Percentiles rank a stretch among this genome's conserved stretches.
Evolutionary conservation across 352 stramenopile genomes (phyloP).

Genomic region (Phytophthora podocarpi): DNA sequence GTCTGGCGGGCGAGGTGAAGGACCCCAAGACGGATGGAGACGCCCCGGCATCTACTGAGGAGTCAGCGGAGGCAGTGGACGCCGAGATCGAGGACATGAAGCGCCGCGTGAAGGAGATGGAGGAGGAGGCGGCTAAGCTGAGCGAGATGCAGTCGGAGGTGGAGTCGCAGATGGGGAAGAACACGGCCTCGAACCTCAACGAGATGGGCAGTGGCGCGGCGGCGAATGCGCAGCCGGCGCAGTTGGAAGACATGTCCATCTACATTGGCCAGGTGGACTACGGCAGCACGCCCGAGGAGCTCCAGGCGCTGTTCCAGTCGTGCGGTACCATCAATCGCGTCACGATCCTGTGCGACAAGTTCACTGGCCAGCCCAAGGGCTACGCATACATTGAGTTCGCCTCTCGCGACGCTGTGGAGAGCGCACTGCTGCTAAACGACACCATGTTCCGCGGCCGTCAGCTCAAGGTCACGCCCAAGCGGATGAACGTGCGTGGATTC

Average conservation of each 20-base stretch:
- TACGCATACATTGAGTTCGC: constrained; percentile 96
- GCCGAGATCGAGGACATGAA: constrained; percentile 89
- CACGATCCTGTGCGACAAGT: constrained; percentile 98
- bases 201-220: constrained; percentile 40
- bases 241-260: constrained; percentile 85
- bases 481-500: constrained; percentile 84
- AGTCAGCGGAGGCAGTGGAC: constrained; percentile 49
- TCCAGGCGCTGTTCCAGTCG: constrained; percentile 96
- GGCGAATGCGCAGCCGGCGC: constrained; percentile 30
- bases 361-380: constrained; percentile 94
- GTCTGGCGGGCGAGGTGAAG: constrained; percentile 32
- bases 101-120: constrained; percentile 80
- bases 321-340: constrained; percentile 98
- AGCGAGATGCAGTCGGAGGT: constrained; percentile 88
- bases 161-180: constrained; percentile 79
- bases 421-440: constrained; percentile 91
- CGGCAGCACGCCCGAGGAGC: constrained; percentile 94
- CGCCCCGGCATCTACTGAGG: constrained; percentile 13
- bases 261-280: constrained; percentile 98
- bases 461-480: constrained; percentile 91
- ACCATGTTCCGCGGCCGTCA: constrained; percentile 91
- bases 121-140: constrained; percentile 82
- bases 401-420: constrained; percentile 87
- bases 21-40: constrained; percentile 9
- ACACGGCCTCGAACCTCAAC: constrained; percentile 46